Evolutionary conservation across 2,329 filamentous ascomycete species (phyloP), one percentile per base, ranked within the genome.

Genomic region (Exophiala xenobiotica): DNA sequence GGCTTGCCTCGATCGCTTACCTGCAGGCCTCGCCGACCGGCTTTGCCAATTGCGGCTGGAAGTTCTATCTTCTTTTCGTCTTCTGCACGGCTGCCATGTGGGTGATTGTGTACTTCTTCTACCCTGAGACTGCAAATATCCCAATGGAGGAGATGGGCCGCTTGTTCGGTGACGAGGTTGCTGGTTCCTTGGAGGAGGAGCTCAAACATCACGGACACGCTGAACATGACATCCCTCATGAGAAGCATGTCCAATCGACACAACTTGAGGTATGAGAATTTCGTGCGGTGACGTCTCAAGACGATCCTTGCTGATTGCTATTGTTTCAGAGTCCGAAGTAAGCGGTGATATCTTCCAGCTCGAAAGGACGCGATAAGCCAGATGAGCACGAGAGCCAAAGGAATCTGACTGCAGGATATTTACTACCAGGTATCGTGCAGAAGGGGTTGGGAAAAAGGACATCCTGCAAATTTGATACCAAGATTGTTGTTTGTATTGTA

Each of bases 31-130:
- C 45, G 2, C 19, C 45, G 8, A 64, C 60, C 2, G 65, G 63
- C 2, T 65, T 66, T 47, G 59, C 59, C 3, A 65, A 62, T 18
- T 65, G 65, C 35, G 60, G 61, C 6, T 65, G 63, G 63, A 62
- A 56, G 7, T 67, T 63, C 48, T 67, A 64, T 46, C 46, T 67
- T 8, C 54, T 63, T 3, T 61, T 39, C 56, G 44, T 37, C 14
- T 22, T 42, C 23, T 46, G 31, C 54, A 6, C 27, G 27, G 27
- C 27, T 11, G 27, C 27, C 11, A 31, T 31, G 27, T 31, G 27
- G 27, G 11, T 31, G 4, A n/a, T 31, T 31, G 27, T 31, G 8
- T 31, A 31, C 14, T 31, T 31, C 27, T 31, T 12, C 27, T 47
- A 64, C 3, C 61, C 61, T 2, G 63, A 65, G 31, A 65, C 63